phyloP scores from a whole-genome alignment of 1,139 yeast species.

The Kluyveromyces marxianus region DNA sequence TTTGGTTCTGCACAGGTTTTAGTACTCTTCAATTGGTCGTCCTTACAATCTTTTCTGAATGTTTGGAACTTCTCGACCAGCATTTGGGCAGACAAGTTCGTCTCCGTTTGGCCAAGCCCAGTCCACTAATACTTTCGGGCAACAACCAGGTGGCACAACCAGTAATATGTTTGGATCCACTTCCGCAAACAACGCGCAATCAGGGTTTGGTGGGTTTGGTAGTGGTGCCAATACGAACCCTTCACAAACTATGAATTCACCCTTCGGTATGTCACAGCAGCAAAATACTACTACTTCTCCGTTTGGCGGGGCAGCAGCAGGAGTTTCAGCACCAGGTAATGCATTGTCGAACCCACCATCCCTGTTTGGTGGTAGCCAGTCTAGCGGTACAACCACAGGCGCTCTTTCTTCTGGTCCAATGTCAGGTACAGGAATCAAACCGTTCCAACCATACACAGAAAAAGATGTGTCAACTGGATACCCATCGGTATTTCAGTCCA shows the following conservation, averaged over 20 bases:
- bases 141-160: conserved; percentile 7
- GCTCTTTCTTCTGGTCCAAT: conserved; percentile 37
- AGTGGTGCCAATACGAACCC: conserved; percentile 26
- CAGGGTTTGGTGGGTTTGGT: conserved; percentile 64
- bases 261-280: conserved; percentile 32
- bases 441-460: conserved; percentile 59
- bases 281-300: conserved; percentile 18
- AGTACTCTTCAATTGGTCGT: no score
- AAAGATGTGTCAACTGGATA: conserved; percentile 59
- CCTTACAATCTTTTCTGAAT: conserved; percentile 6
- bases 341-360: conserved; percentile 12
- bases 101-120: conserved; percentile 35
- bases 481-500: conserved; percentile 60
- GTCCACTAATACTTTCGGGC: conserved; percentile 26
- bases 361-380: conserved; percentile 36
- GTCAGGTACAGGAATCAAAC: conserved; percentile 68
- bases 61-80: conserved; percentile 23
- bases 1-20: no score
- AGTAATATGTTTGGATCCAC: conserved; percentile 10
- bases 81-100: conserved; percentile 32
- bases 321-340: conserved; percentile 8
- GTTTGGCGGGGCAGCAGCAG: conserved; percentile 21
- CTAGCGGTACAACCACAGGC: conserved; percentile 19
- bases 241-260: conserved; percentile 28
- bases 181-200: conserved; percentile 26